A percentile compares a stretch with the other conserved stretches of the same genome.
phyloP scores from a whole-genome alignment of 257 asterid genomes.

The Rehmannia glutinosa region DNA sequence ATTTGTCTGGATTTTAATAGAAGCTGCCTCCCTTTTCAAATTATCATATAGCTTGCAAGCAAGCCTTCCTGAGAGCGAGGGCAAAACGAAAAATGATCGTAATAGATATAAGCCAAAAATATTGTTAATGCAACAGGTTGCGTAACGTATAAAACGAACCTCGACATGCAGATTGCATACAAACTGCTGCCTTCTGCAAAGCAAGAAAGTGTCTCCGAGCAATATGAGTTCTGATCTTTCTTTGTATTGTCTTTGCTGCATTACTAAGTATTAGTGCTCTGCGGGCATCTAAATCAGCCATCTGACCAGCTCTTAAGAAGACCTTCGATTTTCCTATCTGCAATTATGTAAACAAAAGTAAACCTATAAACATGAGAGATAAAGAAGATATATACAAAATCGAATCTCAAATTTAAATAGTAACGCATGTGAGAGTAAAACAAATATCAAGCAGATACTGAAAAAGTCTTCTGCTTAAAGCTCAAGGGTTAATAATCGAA shows the following conservation, averaged over 20 bases:
- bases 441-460: too few species aligned
- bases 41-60: conserved; percentile 53
- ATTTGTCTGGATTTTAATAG: conserved; percentile 72
- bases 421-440: too few species aligned
- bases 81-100: not conserved
- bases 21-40: conserved; percentile 74
- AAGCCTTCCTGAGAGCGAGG: conserved; percentile 56
- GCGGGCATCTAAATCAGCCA: conserved; percentile 95
- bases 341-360: conserved; percentile 12
- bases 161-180: conserved; percentile 75
- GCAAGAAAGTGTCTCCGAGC: conserved; percentile 70
- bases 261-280: conserved; percentile 68
- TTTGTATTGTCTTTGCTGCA: conserved; percentile 87
- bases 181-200: conserved; percentile 70
- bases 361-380: too few species aligned
- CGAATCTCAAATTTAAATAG: too few species aligned
- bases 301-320: conserved; percentile 93
- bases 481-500: too few species aligned
- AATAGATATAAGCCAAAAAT: too few species aligned
- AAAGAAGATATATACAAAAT: too few species aligned
- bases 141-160: conserved; percentile 39
- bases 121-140: not conserved
- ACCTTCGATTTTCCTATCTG: conserved; percentile 94
- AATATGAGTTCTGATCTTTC: conserved; percentile 69
- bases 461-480: too few species aligned